Evolutionary conservation across 805 yeast genomes (phyloP).

Genomic region (Kregervanrija fluxuum): DNA sequence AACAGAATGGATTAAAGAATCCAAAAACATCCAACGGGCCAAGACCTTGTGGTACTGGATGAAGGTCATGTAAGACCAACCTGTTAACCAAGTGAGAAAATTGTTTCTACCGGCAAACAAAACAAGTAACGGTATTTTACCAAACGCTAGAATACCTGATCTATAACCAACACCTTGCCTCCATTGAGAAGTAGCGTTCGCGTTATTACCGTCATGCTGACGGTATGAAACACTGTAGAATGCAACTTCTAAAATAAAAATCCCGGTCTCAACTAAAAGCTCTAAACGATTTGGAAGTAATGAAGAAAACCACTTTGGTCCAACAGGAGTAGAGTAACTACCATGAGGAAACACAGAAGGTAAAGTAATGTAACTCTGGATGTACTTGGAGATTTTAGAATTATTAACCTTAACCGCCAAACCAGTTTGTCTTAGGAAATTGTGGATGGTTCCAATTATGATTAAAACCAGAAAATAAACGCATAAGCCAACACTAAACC

Average conservation of each 20-base stretch:
- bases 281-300: slow-evolving; percentile 26
- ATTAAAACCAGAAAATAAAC: slow-evolving; percentile 32
- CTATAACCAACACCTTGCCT: slow-evolving; percentile 24
- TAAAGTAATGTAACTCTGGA: slow-evolving; percentile 27
- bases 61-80: slow-evolving; percentile 34
- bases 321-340: slow-evolving; percentile 8
- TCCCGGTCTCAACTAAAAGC: slow-evolving; percentile 18
- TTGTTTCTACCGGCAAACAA: slow-evolving; percentile 41
- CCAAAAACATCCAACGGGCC: slow-evolving; percentile 40
- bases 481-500: slow-evolving; percentile 28
- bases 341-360: slow-evolving; percentile 30
- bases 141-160: slow-evolving; percentile 32
- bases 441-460: slow-evolving; percentile 24
- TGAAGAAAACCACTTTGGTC: slow-evolving; percentile 10
- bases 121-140: slow-evolving; percentile 31
- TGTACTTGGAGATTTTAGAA: slow-evolving; percentile 21
- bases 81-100: slow-evolving; percentile 34
- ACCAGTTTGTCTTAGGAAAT: slow-evolving; percentile 24
- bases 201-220: slow-evolving; percentile 8
- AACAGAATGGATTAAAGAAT: slow-evolving; percentile 32
- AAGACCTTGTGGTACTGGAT: slow-evolving; percentile 59
- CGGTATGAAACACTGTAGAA: slow-evolving; percentile 10
- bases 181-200: slow-evolving; percentile 26
- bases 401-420: slow-evolving; percentile 16
- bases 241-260: slow-evolving; percentile 15